Base-by-base conservation (phyloP, 2,329 filamentous ascomycete species). In the Aspergillus tubingensis region DNA sequence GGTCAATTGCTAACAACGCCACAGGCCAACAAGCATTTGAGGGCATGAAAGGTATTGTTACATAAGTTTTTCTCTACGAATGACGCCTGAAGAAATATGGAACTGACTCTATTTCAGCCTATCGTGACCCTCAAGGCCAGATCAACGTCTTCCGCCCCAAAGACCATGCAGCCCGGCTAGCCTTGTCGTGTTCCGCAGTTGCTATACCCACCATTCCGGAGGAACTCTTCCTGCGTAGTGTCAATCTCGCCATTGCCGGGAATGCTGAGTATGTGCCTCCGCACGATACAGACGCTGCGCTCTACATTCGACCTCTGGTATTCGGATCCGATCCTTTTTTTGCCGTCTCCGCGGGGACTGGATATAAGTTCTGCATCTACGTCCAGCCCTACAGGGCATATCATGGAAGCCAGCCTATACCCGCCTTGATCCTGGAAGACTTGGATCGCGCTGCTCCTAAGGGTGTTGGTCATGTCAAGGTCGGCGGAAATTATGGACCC, bases 21-120 rank as follows among this genome's bases (percentile, higher is more conserved):
- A 30, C 1, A 44, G 41, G 66, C 15, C 82, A 83, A 13, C 82
- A 84, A 70, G 83, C 81, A 69, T 85, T 82, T 71, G 82, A 85
- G 69, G 82, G 82, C 15, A 74, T 84, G 67, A 84, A 84, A 61
- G 65, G 65, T 66, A 60, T 13, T 44, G 32, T 21, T 21, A 21
- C 19, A 21, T 21, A 3, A 21, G 2, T 21, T 21, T 21, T 2
- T 2, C 19, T 3, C 27, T 30, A 10, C 8, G 0, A 8, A 30
- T 30, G 3, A 8, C 3, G 4, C 27, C 8, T 10, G 10, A 10
- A 3, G 1, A 1, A 30, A 30, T 4, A 1, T 30, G 3, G 0
- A 11, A 30, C 27, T 30, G 0, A 30, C 27, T 11, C 5, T 11
- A 30, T 3, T 11, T 2, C 67, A 68, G 62, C 63, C 30, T 67